These are phyloP conservation scores for Penicillium sp. DNA, from an alignment of 2,329 filamentous ascomycete genomes.

Conservation along the genomic window DNA sequence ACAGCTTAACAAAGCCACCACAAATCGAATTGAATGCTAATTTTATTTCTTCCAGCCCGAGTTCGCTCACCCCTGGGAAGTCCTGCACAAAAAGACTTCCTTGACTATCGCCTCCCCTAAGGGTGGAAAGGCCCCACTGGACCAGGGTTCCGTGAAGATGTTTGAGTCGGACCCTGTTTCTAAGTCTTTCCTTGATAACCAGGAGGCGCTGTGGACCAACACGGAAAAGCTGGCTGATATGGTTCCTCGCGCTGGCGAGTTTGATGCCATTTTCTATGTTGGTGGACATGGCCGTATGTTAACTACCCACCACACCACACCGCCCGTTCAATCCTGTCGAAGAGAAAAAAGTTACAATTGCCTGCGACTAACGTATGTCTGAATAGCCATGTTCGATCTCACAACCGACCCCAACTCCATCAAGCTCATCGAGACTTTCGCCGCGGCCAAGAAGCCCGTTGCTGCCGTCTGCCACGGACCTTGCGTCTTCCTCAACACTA, in stretches of 20 bases:
- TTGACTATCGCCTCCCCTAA: conserved; percentile 62
- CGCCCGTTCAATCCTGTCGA: neutral
- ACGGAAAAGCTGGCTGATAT: conserved; percentile 61
- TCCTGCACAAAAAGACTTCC: conserved; percentile 55
- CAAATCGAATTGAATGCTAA: neutral
- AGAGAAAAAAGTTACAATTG: neutral
- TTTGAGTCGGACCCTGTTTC: conserved; percentile 57
- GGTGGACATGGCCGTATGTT: conserved; percentile 58
- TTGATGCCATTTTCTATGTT: conserved; percentile 63
- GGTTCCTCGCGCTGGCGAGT: conserved; percentile 58
- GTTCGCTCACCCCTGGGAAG: conserved; percentile 64
- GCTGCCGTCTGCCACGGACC: conserved; percentile 53
- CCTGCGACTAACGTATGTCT: neutral
- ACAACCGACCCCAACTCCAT: conserved; percentile 43
- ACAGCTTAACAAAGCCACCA: neutral
- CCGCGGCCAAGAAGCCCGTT: conserved; percentile 50
- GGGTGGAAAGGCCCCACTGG: conserved; percentile 63
- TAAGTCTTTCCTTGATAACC: conserved; percentile 55
- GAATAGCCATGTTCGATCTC: conserved; percentile 52
- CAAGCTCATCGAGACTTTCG: conserved; percentile 50
- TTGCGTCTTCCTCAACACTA: conserved; percentile 47
- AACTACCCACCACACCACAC: too few relatives aligned
- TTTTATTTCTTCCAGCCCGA: conserved; percentile 45
- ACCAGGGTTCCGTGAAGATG: conserved; percentile 57
- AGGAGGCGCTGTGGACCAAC: conserved; percentile 63